Base-by-base conservation (phyloP, 129 eudicot species). In the Flaveria linearis region DNA sequence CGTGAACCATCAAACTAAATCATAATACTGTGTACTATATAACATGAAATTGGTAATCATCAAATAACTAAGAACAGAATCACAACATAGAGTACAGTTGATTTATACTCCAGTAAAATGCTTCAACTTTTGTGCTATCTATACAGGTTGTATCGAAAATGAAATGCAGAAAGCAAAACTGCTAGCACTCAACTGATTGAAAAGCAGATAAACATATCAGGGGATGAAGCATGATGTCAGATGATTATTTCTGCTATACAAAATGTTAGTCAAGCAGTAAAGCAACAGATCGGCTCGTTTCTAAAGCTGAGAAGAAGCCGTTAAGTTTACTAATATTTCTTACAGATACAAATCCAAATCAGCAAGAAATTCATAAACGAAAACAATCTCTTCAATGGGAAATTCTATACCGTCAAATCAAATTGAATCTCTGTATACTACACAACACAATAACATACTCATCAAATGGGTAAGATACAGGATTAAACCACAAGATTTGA, bases 381-480 rank as follows among this genome's bases (percentile, higher is more conserved):
- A 69, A 22, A 23, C 20, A 0, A 69, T 9, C 36, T 42, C 18
- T 22, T 69, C 7, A 69, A 23, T 13, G 41, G 43, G n/a, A 7
- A 25, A 69, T 28, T 71, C 18, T 51, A 64, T 28, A 64, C 41
- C 10, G 4, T 26, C 36, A 28, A n/a, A 60, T 60, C 26, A 11
- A 60, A 60, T 25, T 26, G 67, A 39, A 60, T 23, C 36, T 23
- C 36, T 25, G 66, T 60, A 60, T 11, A 11, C 43, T 25, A 64
- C 12, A 33, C 26, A 36, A 36, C 51, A 67, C 16, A 67, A 16
- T 39, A 26, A 39, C 75, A 69, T 15, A 30, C 28, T 36, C 46
- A 9, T 56, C 50, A n/a, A 52, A 71, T n/a, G 41, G 33, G 64
- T 71, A 52, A 51, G 16, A 58, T 73, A 20, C 14, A 17, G 42